These are phyloP conservation scores for Camellia oleifera DNA, from an alignment of 179 eudicot genomes.

Conservation along the genomic window DNA sequence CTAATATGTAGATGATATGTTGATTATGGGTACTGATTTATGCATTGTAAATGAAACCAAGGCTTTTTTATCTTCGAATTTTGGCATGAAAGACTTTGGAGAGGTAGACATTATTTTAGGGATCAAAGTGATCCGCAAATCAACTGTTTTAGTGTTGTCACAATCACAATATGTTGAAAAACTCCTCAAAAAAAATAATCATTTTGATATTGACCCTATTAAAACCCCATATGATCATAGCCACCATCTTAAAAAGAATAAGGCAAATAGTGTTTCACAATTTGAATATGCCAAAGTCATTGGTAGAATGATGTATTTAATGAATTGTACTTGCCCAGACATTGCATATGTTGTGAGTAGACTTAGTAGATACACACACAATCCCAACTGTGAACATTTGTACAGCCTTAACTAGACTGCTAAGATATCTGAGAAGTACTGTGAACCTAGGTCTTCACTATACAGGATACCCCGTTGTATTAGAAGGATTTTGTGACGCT, in stretches of 20 bases:
- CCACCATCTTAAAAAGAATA: neutral
- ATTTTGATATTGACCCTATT: neutral
- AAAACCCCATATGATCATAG: neutral
- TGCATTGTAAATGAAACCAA: neutral
- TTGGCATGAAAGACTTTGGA: slow-evolving; percentile 4
- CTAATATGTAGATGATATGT: neutral
- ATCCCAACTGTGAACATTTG: neutral
- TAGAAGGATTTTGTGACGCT: neutral
- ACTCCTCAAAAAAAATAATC: neutral
- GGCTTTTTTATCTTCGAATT: neutral
- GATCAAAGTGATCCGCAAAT: neutral
- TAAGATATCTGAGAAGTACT: neutral
- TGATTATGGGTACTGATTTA: neutral
- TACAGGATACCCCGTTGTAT: neutral
- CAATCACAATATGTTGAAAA: slow-evolving; percentile 7
- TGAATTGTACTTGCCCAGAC: neutral
- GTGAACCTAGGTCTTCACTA: neutral
- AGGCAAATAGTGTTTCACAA: neutral
- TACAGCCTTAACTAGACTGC: neutral
- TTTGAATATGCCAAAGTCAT: slow-evolving; percentile 3
- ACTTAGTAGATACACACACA: neutral
- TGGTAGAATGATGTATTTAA: neutral
- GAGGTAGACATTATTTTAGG: slow-evolving; percentile 2
- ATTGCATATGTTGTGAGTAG: slow-evolving; percentile 4
- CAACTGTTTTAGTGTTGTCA: neutral